Evolutionary conservation across 306 rosid genomes (phyloP).

Genomic region (Cicer cuneatum): DNA sequence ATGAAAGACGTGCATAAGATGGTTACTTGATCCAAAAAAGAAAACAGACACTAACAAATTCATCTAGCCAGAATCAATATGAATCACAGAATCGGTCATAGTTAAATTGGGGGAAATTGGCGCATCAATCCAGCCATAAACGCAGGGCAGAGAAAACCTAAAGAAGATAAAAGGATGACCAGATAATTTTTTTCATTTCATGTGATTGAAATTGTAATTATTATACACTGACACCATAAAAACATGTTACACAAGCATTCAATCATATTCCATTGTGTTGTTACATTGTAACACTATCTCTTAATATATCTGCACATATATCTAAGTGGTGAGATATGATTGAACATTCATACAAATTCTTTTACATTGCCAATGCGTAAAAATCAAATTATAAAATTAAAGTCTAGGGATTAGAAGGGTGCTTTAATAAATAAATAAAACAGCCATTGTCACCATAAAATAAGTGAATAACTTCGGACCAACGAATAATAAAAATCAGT

Average conservation of each 20-base stretch:
- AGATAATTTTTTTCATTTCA: not conserved
- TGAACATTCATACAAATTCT: not conserved
- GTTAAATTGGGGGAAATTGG: constrained; percentile 15
- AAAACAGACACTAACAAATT: constrained; percentile 31
- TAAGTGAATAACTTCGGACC: constrained; percentile 9
- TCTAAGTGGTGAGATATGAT: not conserved
- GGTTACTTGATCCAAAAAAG: constrained; percentile 2
- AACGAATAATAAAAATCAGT: not conserved
- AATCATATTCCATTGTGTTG: not conserved
- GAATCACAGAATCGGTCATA: constrained; percentile 8
- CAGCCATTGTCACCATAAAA: not conserved
- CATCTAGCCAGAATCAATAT: constrained; percentile 23
- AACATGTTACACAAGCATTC: not conserved
- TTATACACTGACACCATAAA: not conserved
- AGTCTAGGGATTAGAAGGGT: not conserved
- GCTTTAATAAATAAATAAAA: not conserved
- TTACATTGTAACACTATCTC: not conserved
- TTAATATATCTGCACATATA: not conserved
- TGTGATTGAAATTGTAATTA: not conserved
- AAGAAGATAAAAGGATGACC: constrained; percentile 6
- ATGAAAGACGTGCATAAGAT: constrained; percentile 25
- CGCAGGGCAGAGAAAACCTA: not conserved
- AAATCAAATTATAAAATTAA: not conserved
- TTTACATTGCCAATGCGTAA: not conserved
- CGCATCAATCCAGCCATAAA: constrained; percentile 12